Conservation (phyloP, 2,329 filamentous ascomycete species). For the Verticillium zaregamsianum region DNA sequence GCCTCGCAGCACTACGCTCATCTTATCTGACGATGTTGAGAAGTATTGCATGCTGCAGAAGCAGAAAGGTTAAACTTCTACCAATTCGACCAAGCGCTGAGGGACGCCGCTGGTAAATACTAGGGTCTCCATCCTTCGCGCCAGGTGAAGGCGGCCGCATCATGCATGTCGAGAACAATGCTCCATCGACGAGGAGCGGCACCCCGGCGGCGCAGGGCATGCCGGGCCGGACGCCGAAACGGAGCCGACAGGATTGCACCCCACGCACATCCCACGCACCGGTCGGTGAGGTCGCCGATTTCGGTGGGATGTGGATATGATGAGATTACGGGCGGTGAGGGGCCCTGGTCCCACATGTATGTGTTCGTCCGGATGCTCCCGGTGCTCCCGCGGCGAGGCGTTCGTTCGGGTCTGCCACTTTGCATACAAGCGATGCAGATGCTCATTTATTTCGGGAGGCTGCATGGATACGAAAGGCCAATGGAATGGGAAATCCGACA, state of each 20-base stretch:
- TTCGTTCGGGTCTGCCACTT: not conserved
- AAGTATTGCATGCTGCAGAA: too few species aligned
- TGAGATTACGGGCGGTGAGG: not conserved
- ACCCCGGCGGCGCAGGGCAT: not conserved
- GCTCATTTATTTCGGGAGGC: too few species aligned
- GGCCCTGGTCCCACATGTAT: not conserved
- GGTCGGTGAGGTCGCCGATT: not conserved
- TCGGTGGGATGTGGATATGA: not conserved
- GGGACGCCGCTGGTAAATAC: not conserved
- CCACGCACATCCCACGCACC: not conserved
- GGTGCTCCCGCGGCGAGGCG: not conserved
- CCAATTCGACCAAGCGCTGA: not conserved
- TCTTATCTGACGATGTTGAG: not conserved
- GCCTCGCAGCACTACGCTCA: not conserved
- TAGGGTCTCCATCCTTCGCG: not conserved
- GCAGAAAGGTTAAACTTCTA: not conserved
- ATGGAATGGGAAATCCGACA: too few species aligned
- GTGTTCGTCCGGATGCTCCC: not conserved
- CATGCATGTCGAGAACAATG: not conserved
- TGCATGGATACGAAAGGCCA: too few species aligned
- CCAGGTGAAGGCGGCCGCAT: not conserved
- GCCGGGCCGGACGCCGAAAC: not conserved
- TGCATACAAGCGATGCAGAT: not conserved
- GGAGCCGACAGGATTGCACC: not conserved
- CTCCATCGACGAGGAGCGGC: not conserved